Evolutionary conservation across 1,284 basidiomycete genomes (phyloP).

Genomic region (Sanghuangporus sanghuang): DNA sequence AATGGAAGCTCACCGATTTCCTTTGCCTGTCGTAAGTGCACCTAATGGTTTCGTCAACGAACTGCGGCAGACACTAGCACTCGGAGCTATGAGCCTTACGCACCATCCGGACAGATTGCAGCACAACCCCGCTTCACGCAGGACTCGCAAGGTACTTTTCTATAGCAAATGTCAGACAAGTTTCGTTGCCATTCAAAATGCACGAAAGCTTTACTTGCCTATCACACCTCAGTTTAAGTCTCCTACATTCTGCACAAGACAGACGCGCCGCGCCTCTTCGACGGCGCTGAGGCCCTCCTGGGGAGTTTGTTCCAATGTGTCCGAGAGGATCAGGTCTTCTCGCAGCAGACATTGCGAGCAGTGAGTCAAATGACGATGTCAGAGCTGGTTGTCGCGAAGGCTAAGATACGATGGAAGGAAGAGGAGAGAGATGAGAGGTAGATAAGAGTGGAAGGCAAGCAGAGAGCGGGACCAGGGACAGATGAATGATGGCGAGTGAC

Average conservation of each 20-base stretch:
- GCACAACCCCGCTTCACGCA: slow-evolving; percentile 58
- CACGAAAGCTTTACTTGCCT: slow-evolving; percentile 36
- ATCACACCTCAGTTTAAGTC: slow-evolving; percentile 76
- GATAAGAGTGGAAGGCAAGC: background rate
- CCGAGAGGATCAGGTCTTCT: background rate
- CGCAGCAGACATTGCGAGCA: slow-evolving; percentile 6
- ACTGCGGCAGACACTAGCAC: background rate
- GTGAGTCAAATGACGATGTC: background rate
- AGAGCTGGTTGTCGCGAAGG: background rate
- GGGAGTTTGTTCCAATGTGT: background rate
- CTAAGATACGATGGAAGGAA: background rate
- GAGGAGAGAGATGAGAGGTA: background rate
- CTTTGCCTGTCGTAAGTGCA: slow-evolving; percentile 72
- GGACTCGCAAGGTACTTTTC: slow-evolving; percentile 29
- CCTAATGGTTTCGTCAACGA: slow-evolving; percentile 32
- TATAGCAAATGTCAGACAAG: background rate
- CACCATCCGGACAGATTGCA: slow-evolving; percentile 60
- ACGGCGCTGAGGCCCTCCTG: slow-evolving; percentile 16
- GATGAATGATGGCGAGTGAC: background rate
- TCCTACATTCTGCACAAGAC: slow-evolving; percentile 72
- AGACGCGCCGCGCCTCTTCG: slow-evolving; percentile 67
- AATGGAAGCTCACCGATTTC: slow-evolving; percentile 53
- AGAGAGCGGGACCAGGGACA: background rate
- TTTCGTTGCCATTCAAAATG: background rate
- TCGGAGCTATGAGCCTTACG: slow-evolving; percentile 18